Evolutionary conservation across 345 rosid species (phyloP).

Genomic region (sweet orange (Citrus sinensis)): DNA sequence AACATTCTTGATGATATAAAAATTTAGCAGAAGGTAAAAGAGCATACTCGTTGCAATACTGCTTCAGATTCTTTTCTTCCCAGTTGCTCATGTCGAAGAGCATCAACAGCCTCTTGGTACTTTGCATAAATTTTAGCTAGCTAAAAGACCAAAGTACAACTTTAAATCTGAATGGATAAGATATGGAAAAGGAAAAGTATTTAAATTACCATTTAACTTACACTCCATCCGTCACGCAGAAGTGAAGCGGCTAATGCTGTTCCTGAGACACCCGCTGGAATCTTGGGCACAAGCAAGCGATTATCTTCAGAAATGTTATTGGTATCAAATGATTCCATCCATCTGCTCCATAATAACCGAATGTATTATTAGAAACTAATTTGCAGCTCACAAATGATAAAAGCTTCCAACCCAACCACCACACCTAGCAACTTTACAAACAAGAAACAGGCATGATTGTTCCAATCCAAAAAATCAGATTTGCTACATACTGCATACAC

Average conservation of each 20-base stretch:
- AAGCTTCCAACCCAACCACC: background rate
- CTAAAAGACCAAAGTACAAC: conserved; percentile 28
- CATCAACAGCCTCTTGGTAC: conserved; percentile 98
- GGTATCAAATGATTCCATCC: conserved; percentile 31
- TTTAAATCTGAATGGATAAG: background rate
- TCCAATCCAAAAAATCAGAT: background rate
- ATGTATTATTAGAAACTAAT: background rate
- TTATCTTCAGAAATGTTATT: conserved; percentile 44
- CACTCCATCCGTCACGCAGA: conserved; percentile 99
- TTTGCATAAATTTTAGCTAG: conserved; percentile 89
- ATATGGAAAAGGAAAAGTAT: background rate
- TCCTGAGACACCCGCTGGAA: conserved; percentile 91
- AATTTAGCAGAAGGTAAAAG: background rate
- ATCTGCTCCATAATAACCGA: conserved; percentile 26
- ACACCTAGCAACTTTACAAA: background rate
- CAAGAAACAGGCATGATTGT: background rate
- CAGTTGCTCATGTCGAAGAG: conserved; percentile 87
- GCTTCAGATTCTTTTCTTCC: conserved; percentile 95
- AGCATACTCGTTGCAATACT: conserved; percentile 74
- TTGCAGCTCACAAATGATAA: background rate
- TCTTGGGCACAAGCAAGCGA: conserved; percentile 51
- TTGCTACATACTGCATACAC: background rate
- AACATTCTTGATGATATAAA: background rate
- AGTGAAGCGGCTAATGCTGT: conserved; percentile 94
- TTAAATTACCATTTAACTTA: conserved; percentile 32